Base-by-base conservation (phyloP, 192 early-diverging fungal species). In the Coemansia sp. region DNA sequence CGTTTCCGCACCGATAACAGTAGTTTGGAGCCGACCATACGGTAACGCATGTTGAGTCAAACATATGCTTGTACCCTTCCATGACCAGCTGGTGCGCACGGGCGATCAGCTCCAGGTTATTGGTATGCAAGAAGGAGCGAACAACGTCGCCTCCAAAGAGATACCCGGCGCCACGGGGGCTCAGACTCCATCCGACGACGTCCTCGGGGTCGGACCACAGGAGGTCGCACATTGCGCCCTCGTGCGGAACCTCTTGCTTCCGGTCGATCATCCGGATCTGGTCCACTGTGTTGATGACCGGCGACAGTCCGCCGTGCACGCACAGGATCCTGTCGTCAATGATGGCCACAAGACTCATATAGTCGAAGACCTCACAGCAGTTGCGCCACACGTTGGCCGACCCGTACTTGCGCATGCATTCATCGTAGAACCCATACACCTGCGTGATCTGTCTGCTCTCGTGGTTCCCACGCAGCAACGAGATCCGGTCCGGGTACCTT, bases 1-100 rank as follows among this genome's bases (percentile, higher is more conserved):
- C 94, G 71, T 99, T 99, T 5, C 96, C 96, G 71, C 97, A 98
- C 86, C 95, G 85, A 68, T 99, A 99, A 73, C 97, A 99, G 77
- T 99, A 99, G 84, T 99, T 99, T 64, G 97, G 97, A 10, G 97
- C 97, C 7, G 91, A 93, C 97, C 97, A 99, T 0, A 99, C 97
- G 5, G 97, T 99, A 25, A 98, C 97, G 51, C 95, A 91, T 0
- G 88, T 93, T 29, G 93, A 88, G 48, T 97, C 92, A 75, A 99
- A 99, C 94, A 98, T 96, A 25, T 88, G 74, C 80, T 97, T 97
- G 72, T 93, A 99, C 3, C 91, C 96, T 80, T 98, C 96, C 94
- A 95, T 95, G 23, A 98, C 94, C 70, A 98, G 82, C 80, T 96
- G 94, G 86, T 96, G 96, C 9, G 96, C 97, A 16, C 97, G 89